A percentile compares a stretch with the other conserved stretches of the same genome.
These are phyloP conservation scores for Filosporella fistucella DNA, from an alignment of 495 filamentous ascomycete genomes.

Conservation along the genomic window DNA sequence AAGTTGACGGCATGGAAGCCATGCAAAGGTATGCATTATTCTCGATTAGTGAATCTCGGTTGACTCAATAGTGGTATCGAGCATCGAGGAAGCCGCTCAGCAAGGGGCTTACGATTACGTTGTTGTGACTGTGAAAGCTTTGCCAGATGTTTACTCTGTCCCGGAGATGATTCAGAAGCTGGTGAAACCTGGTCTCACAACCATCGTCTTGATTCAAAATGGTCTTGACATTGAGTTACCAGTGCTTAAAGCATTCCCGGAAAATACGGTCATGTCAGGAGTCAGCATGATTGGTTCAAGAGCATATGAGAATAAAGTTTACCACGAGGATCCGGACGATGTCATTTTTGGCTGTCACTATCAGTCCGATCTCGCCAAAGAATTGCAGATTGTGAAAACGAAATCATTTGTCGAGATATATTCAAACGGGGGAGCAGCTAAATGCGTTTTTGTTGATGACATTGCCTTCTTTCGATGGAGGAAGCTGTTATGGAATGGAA, in stretches of 20 bases:
- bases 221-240: conserved; percentile 60
- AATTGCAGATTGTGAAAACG: conserved; percentile 25
- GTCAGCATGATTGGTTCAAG: conserved; percentile 41
- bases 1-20: too few species aligned
- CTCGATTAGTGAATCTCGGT: too few species aligned
- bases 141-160: conserved; percentile 33
- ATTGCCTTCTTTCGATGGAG: too few species aligned
- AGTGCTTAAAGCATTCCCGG: conserved; percentile 41
- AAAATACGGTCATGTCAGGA: conserved; percentile 46
- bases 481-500: too few species aligned
- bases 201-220: conserved; percentile 57
- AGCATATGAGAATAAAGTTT: conserved; percentile 48
- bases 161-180: conserved; percentile 40
- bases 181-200: conserved; percentile 40
- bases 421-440: conserved; percentile 17
- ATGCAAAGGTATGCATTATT: too few species aligned
- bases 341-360: conserved; percentile 43
- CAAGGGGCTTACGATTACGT: conserved; percentile 54
- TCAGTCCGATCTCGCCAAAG: too few species aligned
- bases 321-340: conserved; percentile 57
- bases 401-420: conserved; percentile 17
- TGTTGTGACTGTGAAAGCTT: conserved; percentile 48
- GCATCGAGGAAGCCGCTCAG: too few species aligned
- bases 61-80: too few species aligned
- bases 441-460: too few species aligned